A percentile compares a stretch with the other conserved stretches of the same genome.
These are phyloP conservation scores for Rhodotorula sp. DNA, from an alignment of 1,284 basidiomycete species.

Conservation along the genomic window DNA sequence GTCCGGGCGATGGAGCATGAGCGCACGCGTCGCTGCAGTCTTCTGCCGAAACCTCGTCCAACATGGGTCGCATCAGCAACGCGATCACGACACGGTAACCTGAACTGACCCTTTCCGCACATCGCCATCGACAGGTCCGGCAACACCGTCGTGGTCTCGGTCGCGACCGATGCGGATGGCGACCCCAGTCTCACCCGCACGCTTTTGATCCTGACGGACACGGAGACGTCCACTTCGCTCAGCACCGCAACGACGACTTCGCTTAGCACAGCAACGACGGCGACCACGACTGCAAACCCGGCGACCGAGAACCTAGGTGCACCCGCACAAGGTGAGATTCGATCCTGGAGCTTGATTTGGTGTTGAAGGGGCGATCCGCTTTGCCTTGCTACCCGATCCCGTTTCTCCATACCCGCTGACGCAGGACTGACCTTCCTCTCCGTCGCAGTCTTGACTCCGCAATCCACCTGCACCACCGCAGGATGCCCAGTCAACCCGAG, in stretches of 20 bases:
- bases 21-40: too few relatives aligned
- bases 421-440: background rate
- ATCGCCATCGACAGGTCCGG: slow-evolving; percentile 13
- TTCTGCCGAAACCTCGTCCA: too few relatives aligned
- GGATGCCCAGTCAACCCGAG: slow-evolving; percentile 29
- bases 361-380: background rate
- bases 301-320: background rate
- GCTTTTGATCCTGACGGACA: slow-evolving; percentile 16
- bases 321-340: slow-evolving; percentile 2
- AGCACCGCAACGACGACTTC: slow-evolving; percentile 6
- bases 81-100: too few relatives aligned
- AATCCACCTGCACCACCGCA: slow-evolving; percentile 24
- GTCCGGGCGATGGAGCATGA: too few relatives aligned
- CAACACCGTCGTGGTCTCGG: slow-evolving; percentile 22
- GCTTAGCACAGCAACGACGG: background rate
- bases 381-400: too few relatives aligned
- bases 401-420: too few relatives aligned
- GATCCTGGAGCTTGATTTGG: background rate
- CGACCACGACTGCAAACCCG: background rate
- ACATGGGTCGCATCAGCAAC: background rate
- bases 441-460: background rate
- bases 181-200: slow-evolving; percentile 23
- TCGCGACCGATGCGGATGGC: slow-evolving; percentile 28
- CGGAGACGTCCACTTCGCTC: background rate
- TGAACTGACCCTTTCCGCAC: background rate